These are phyloP conservation scores for Alternaria dauci DNA, from an alignment of 2,329 filamentous ascomycete genomes.

Conservation along the genomic window DNA sequence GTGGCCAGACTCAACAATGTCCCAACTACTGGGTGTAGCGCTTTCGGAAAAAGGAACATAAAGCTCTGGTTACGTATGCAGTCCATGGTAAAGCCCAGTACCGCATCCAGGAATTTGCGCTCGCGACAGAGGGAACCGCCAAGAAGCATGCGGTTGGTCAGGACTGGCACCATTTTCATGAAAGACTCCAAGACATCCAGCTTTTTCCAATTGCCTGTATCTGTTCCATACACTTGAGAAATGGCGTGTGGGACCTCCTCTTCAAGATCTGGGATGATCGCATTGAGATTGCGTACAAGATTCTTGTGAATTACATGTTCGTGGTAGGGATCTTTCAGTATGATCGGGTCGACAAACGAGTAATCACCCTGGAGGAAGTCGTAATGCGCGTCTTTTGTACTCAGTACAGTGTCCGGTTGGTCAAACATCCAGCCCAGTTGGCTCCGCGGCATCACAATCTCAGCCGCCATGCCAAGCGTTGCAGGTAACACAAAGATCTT, in stretches of 20 bases:
- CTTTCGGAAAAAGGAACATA: conserved; percentile 57
- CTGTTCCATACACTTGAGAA: conserved; percentile 47
- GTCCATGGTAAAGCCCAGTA: conserved; percentile 61
- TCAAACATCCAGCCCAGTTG: conserved; percentile 54
- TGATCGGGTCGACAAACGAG: conserved; percentile 46
- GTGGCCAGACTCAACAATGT: conserved; percentile 57
- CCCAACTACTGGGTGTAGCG: conserved; percentile 61
- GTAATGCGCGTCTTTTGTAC: conserved; percentile 48
- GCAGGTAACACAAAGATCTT: conserved; percentile 39
- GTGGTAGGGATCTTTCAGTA: conserved; percentile 53
- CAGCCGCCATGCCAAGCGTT: conserved; percentile 33
- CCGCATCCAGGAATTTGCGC: conserved; percentile 57
- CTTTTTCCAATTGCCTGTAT: conserved; percentile 50
- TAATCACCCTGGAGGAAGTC: conserved; percentile 52
- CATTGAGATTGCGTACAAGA: conserved; percentile 52
- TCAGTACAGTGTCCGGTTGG: conserved; percentile 54
- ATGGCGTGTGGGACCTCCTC: conserved; percentile 51
- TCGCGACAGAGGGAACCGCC: conserved; percentile 58
- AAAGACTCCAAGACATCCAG: conserved; percentile 50
- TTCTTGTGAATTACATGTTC: conserved; percentile 54
- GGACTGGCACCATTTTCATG: conserved; percentile 50
- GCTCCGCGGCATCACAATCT: conserved; percentile 47
- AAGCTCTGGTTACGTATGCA: conserved; percentile 52
- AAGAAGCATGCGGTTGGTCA: conserved; percentile 58
- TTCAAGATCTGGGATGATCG: conserved; percentile 48